A percentile compares a stretch with the other conserved stretches of the same genome.
Conservation (phyloP, 352 stramenopile species). For the Globisporangium carolinianum region DNA sequence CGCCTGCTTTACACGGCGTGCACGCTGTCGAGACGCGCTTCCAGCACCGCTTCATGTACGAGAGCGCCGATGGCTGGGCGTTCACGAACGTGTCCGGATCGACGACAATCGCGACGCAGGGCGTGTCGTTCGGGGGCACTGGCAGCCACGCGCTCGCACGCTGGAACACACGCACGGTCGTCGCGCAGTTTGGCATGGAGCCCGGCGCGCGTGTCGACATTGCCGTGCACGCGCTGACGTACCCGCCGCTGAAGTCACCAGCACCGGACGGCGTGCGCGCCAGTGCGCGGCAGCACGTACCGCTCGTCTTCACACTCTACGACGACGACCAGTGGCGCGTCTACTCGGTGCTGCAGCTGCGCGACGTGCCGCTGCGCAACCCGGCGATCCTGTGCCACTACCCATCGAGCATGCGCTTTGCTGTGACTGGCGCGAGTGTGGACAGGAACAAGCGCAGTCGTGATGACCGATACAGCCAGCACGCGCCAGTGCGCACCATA, state of each 20-base stretch:
- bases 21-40: slow-evolving; percentile 5
- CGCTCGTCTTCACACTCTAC: slow-evolving; percentile 53
- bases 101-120: slow-evolving; percentile 1
- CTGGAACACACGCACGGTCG: slow-evolving; percentile 60
- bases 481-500: background rate
- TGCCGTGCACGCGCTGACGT: slow-evolving; percentile 25
- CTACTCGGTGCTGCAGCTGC: slow-evolving; percentile 51
- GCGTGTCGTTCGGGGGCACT: slow-evolving; percentile 3
- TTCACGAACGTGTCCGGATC: slow-evolving; percentile 2
- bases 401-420: slow-evolving; percentile 38
- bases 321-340: slow-evolving; percentile 54
- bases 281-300: slow-evolving; percentile 10
- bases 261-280: too few relatives aligned
- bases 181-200: slow-evolving; percentile 59
- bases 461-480: background rate
- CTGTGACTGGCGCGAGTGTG: slow-evolving; percentile 14
- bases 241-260: background rate
- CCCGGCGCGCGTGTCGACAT: slow-evolving; percentile 32
- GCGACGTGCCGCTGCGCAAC: slow-evolving; percentile 49
- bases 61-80: slow-evolving; percentile 1
- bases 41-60: slow-evolving; percentile 11
- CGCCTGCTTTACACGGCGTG: background rate
- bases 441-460: background rate
- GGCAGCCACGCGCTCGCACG: slow-evolving; percentile 8
- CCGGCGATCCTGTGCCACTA: slow-evolving; percentile 56